Percentiles rank a stretch among this genome's conserved stretches.
Conservation (phyloP, 192 early-diverging fungal genomes). For the Rhizophagus clarus region DNA sequence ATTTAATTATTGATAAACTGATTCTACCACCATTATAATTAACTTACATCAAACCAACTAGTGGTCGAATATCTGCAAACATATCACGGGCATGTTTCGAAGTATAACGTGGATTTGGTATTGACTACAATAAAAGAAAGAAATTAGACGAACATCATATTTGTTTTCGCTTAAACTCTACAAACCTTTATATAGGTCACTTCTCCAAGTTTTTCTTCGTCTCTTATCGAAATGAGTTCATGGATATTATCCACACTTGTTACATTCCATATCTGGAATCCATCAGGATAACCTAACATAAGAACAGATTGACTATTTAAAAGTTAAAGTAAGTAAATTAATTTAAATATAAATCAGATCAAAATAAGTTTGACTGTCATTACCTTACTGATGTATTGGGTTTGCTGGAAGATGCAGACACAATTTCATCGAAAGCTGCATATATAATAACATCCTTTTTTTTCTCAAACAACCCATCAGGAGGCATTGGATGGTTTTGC, state of each 20-base stretch:
- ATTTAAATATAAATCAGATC: not conserved
- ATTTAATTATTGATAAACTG: not conserved
- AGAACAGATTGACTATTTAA: slow-evolving; percentile 49
- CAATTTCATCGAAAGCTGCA: slow-evolving; percentile 38
- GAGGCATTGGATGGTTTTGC: not conserved
- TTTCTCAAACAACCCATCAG: slow-evolving; percentile 9
- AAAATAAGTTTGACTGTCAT: not conserved
- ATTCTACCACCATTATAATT: not conserved
- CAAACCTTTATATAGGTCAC: slow-evolving; percentile 56
- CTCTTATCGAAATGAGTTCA: slow-evolving; percentile 66
- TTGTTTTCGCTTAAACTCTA: not conserved
- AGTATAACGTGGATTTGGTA: slow-evolving; percentile 37
- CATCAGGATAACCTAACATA: slow-evolving; percentile 69
- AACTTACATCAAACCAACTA: slow-evolving; percentile 53
- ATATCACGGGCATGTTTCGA: slow-evolving; percentile 36
- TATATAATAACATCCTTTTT: slow-evolving; percentile 35
- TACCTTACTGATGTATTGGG: not conserved
- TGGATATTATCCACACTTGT: slow-evolving; percentile 64
- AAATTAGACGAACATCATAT: not conserved
- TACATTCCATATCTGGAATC: slow-evolving; percentile 82
- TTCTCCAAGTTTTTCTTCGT: slow-evolving; percentile 44
- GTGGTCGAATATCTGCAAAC: slow-evolving; percentile 46
- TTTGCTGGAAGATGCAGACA: not conserved
- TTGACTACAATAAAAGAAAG: slow-evolving; percentile 26
- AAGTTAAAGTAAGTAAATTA: not conserved